phyloP scores from a whole-genome alignment of 2,329 filamentous ascomycete genomes.

The Biscogniauxia sp. region DNA sequence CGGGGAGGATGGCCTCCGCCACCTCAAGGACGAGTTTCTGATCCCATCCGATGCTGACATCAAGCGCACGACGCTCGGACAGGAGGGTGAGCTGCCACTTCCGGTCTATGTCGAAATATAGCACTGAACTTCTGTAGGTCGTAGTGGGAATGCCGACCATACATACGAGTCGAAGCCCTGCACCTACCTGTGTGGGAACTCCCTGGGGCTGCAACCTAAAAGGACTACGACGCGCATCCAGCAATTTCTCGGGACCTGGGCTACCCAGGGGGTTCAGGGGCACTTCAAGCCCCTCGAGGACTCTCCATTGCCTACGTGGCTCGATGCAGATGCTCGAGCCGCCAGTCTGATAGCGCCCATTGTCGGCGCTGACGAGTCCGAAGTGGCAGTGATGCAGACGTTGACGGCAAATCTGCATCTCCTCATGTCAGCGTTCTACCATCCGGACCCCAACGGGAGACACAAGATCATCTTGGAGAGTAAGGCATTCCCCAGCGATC shows the following conservation, averaged over 20 bases:
- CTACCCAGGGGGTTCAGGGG: conserved; percentile 71
- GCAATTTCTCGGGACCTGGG: conserved; percentile 72
- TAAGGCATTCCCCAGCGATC: conserved; percentile 79
- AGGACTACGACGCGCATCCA: conserved; percentile 62
- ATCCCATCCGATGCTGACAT: conserved; percentile 32
- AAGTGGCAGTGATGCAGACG: conserved; percentile 78
- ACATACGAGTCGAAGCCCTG: conserved; percentile 32
- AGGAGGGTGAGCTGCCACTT: conserved; percentile 24
- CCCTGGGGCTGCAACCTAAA: conserved; percentile 71
- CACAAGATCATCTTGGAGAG: conserved; percentile 78
- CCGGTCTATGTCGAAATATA: conserved; percentile 13
- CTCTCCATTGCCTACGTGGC: conserved; percentile 62
- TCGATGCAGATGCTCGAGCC: conserved; percentile 68
- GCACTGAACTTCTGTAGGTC: conserved; percentile 27
- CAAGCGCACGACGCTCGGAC: conserved; percentile 28
- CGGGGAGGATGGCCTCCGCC: conserved; percentile 26
- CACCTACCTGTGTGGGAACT: conserved; percentile 79
- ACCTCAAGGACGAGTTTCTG: conserved; percentile 30
- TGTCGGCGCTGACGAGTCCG: conserved; percentile 65
- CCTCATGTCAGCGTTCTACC: conserved; percentile 76
- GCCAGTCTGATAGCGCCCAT: conserved; percentile 66
- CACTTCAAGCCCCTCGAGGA: conserved; percentile 68
- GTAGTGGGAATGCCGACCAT: conserved; percentile 19
- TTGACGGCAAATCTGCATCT: conserved; percentile 76
- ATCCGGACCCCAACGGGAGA: conserved; percentile 53